Base-by-base conservation (phyloP, 2,329 filamentous ascomycete genomes). In the Paraphaeosphaeria minitans region DNA sequence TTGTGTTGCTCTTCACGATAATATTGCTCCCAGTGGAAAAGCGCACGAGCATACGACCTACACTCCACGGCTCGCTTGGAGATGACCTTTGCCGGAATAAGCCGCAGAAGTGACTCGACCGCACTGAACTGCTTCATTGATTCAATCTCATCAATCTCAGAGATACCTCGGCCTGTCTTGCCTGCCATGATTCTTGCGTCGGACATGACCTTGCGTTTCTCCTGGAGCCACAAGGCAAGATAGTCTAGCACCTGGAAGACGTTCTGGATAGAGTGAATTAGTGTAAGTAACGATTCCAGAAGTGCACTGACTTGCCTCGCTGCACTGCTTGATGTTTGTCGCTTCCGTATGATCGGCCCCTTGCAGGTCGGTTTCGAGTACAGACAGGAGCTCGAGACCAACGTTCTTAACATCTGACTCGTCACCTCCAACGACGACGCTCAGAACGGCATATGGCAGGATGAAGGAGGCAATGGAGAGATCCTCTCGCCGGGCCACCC, bases 1-100 rank as follows among this genome's bases (percentile, higher is more conserved):
- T 76, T 79, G n/a, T 72, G 68, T 52, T 75, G 78, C 56, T 79
- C 77, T 66, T 87, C 83, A 31, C 89, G 85, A 57, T 93, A 93
- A 72, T 97, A 91, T 67, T 96, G 92, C 76, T 99, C 95, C 81
- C 96, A 91, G 72, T 98, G 92, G 71, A 97, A 97, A 19, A 99
- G 81, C 1, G 96, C 95, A 52, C 95, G 87, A 8, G 95, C 89
- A 73, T 94, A 98, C 9, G 96, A 95, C 59, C 91, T 92, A 77
- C 94, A 98, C 70, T 97, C 91, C n/a, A 97, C 87, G 10, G 95
- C 93, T 65, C 94, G 87, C 64, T 87, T 86, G 7, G 95, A 93
- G 52, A 91, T 86, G n/a, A 89, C 79, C 66, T 91, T 87, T 4
- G 89, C 86, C 0, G 89, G 89, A 56, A 92, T 89, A 24, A 81